Evolutionary conservation across 129 eudicot genomes (phyloP), one percentile per base, ranked within the genome.

Genomic region (Centaurea solstitialis): DNA sequence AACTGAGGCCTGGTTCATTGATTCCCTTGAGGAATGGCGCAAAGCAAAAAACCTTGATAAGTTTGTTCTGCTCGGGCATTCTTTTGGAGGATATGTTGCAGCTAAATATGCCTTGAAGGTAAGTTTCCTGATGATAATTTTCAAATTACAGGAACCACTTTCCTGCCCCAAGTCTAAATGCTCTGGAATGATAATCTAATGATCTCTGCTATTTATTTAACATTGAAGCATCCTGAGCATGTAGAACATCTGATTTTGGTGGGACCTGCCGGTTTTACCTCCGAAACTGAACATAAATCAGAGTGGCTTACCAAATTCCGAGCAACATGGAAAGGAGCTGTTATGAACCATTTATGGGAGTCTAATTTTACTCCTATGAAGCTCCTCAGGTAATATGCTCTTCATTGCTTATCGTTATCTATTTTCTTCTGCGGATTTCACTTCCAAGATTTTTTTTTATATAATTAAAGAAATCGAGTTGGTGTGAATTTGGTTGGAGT

Each of bases 21-120:
- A 93, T 76, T 93, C 97, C 11, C 82, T 93, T 35, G 97, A 93
- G 88, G 96, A 83, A 82, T 93, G 97, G 97, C 88, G 97, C 11
- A 90, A 93, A 77, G 96, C 93, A 47, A 88, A 93, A 79, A 87
- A 93, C 9, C 89, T 93, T 62, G 89, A 86, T 40, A 93, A 90
- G 78, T 93, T 93, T 80, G 82, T 90, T 69, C 82, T 92, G 37
- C 93, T 92, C 53, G 97, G 97, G 24, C 97, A 93, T 82, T 93
- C 97, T 28, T 93, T 93, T 85, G 97, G 97, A 65, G 96, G 97
- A 75, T 93, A 93, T 78, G 83, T 93, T 79, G 96, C 93, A 20
- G 75, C 93, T 64, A 93, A 90, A 82, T 93, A 93, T 79, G 93
- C 97, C 0, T 82, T 88, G 10, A 90, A 93, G 80, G 97, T 82